These are phyloP conservation scores for Fusarium beomiforme DNA, from an alignment of 2,329 filamentous ascomycete genomes.

Conservation along the genomic window DNA sequence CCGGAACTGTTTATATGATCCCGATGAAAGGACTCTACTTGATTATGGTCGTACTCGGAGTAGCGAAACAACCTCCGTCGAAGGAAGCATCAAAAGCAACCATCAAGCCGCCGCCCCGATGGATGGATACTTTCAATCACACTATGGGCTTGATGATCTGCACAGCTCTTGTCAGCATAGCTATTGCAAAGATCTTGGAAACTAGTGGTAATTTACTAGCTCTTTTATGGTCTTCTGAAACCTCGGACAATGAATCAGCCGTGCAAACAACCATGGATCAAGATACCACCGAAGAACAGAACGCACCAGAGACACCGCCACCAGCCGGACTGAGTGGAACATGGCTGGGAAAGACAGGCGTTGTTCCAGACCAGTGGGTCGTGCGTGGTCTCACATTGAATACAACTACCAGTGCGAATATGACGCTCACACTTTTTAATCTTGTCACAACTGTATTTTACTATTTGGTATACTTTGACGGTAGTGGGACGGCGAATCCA, in stretches of 20 bases:
- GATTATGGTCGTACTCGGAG: rapidly evolving
- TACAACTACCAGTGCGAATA: neutral
- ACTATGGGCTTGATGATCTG: neutral
- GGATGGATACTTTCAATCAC: neutral
- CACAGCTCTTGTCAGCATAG: neutral
- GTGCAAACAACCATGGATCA: no score
- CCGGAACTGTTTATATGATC: neutral
- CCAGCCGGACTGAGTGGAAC: rapidly evolving
- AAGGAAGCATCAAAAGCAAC: neutral
- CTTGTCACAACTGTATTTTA: constrained; percentile 1
- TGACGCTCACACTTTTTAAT: constrained; percentile 1
- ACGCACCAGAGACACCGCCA: rapidly evolving
- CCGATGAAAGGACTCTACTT: neutral
- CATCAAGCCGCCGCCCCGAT: neutral
- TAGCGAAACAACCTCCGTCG: neutral
- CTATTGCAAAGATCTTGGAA: neutral
- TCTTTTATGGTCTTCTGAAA: no score
- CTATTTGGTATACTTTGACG: constrained; percentile 15
- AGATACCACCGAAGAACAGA: rapidly evolving
- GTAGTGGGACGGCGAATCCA: neutral
- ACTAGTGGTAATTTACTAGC: neutral
- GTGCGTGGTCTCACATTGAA: neutral
- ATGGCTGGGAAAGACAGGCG: neutral
- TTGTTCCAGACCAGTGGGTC: neutral
- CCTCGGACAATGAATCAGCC: neutral